A percentile compares a stretch with the other conserved stretches of the same genome.
Conservation (phyloP, 2,329 filamentous ascomycete genomes). For the Ambrosiella xylebori region DNA sequence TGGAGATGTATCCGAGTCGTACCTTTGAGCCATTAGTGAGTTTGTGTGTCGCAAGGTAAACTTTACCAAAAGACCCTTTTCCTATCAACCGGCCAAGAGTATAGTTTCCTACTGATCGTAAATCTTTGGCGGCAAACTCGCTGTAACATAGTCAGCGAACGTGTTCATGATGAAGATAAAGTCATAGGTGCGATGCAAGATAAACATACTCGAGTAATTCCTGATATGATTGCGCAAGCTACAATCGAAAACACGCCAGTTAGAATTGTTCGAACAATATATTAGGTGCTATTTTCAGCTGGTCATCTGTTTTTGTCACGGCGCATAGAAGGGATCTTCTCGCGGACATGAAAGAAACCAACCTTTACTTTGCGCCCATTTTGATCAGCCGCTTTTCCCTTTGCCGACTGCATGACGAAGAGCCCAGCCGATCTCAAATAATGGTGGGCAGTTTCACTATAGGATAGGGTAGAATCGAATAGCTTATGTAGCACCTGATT, state of each 20-base stretch:
- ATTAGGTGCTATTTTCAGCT: no score
- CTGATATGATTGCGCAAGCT: slow-evolving; percentile 96
- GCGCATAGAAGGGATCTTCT: not conserved
- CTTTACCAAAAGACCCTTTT: slow-evolving; percentile 96
- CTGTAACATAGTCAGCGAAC: slow-evolving; percentile 29
- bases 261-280: not conserved
- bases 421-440: not conserved
- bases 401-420: slow-evolving; percentile 31
- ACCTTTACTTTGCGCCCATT: slow-evolving; percentile 46
- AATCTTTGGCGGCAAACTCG: slow-evolving; percentile 83
- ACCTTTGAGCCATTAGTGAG: slow-evolving; percentile 98
- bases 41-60: slow-evolving; percentile 90
- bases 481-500: not conserved
- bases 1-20: slow-evolving; percentile 16
- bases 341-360: not conserved
- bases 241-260: not conserved
- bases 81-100: slow-evolving; percentile 80
- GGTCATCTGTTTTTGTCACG: not conserved
- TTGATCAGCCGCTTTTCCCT: slow-evolving; percentile 35
- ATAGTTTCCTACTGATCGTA: slow-evolving; percentile 90
- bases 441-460: not conserved
- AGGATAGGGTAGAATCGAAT: not conserved
- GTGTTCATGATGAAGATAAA: not conserved
- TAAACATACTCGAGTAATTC: slow-evolving; percentile 72
- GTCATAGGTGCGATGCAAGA: not conserved